A percentile compares a stretch with the other conserved stretches of the same genome.
Conservation (phyloP, 169 alveolate genomes). For the Plasmodium knowlesi region DNA sequence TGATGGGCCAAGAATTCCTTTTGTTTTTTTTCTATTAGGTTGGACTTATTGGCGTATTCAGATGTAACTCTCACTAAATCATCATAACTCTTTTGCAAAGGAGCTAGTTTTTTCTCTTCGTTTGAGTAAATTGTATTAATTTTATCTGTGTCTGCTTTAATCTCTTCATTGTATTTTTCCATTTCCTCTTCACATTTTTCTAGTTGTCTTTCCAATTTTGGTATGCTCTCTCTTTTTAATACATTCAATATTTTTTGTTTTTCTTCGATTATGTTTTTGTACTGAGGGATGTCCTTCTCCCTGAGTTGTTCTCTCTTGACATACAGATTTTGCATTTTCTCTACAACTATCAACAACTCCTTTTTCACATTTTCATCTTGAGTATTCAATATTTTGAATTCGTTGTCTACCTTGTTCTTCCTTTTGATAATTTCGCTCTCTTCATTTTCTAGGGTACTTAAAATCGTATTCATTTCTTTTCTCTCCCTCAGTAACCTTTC, state of each 20-base stretch:
- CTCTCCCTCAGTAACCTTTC: conserved; percentile 79
- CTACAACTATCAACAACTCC: conserved; percentile 79
- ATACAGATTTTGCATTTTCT: conserved; percentile 80
- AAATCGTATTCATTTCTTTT: conserved; percentile 75
- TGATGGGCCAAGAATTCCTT: conserved; percentile 25
- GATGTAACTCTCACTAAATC: conserved; percentile 66
- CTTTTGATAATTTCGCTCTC: conserved; percentile 76
- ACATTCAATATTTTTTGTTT: conserved; percentile 75
- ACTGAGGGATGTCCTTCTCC: conserved; percentile 73
- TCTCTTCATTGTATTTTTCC: conserved; percentile 74
- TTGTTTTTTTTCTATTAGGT: conserved; percentile 75
- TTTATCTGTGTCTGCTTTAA: conserved; percentile 76
- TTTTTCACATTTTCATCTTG: conserved; percentile 87
- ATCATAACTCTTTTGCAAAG: conserved; percentile 81
- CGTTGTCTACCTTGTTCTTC: conserved; percentile 80
- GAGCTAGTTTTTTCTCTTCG: conserved; percentile 80
- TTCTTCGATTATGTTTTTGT: conserved; percentile 76
- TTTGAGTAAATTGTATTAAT: conserved; percentile 76
- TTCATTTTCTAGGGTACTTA: conserved; percentile 80
- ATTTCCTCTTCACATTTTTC: conserved; percentile 81
- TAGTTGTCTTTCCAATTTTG: conserved; percentile 75
- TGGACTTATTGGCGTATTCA: conserved; percentile 67
- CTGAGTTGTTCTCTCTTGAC: conserved; percentile 76
- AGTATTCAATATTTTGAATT: conserved; percentile 79
- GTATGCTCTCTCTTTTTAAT: conserved; percentile 77